Evolutionary conservation across 1,284 basidiomycete species (phyloP), one percentile per base, ranked within the genome.

Genomic region (Inonotus hispidus): DNA sequence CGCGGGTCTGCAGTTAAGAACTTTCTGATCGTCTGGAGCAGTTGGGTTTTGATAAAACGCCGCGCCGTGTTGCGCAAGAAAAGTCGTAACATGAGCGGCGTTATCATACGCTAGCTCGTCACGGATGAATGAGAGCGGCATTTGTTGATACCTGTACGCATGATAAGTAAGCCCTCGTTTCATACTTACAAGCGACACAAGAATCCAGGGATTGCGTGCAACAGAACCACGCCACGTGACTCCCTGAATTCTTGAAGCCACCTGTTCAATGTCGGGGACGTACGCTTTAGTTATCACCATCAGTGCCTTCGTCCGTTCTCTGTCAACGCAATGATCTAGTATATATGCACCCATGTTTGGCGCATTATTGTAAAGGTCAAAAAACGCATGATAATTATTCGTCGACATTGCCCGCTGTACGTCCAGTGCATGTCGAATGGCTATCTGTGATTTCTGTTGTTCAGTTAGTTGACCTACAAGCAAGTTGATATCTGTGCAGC

Each of bases 301-400:
- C 61, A 99, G 75, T 1, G 95, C 95, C 63, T 87, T 85, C 60
- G 92, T 83, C 60, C 97, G 79, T 76, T 98, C 97, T 66, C 97
- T 84, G 70, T 90, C 87, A 67, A 98, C 90, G 72, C 99, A 98
- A 73, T 98, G 95, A 74, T 99, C 96, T 93, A 99, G 97, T 71
- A 99, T 94, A 74, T 98, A 98, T 60, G 87, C 95, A 56, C 94
- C 93, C 97, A 99, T 98, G 72, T 96, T 96, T 46, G 95, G 95
- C 49, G 94, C 92, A 63, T 81, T 80, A 66, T 84, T 69, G 75
- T 93, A 99, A 55, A 95, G 78, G 65, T 85, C 82, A 77, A 98
- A 99, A 68, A 99, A 85, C 53, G 85, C 82, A 75, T 93, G 90
- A 75, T 98, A 99, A 74, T 99, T 99, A 70, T 92, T 93, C 71